phyloP scores from a whole-genome alignment of 805 yeast genomes.

The Saccharomycopsis vini region DNA sequence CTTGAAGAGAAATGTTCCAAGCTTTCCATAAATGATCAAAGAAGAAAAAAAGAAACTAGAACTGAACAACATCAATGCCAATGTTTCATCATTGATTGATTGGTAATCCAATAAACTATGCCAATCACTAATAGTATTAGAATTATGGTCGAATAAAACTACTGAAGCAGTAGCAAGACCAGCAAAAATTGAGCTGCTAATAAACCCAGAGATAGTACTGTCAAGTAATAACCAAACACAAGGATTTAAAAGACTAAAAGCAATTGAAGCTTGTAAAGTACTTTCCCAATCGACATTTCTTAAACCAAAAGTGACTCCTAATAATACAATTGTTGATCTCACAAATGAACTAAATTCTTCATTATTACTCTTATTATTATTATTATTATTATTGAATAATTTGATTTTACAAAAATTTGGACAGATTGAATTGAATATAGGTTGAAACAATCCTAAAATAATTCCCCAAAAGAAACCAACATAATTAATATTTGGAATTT shows the following conservation, averaged over 20 bases:
- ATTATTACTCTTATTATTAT: background rate
- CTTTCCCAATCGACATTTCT: conserved; percentile 63
- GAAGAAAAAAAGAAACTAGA: conserved; percentile 62
- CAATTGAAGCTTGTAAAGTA: conserved; percentile 51
- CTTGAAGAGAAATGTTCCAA: conserved; percentile 46
- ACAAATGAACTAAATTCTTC: conserved; percentile 18
- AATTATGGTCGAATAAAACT: conserved; percentile 16
- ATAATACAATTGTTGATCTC: conserved; percentile 46
- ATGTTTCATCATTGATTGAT: conserved; percentile 1
- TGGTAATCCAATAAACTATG: background rate
- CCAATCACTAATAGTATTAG: conserved; percentile 8
- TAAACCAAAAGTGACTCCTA: conserved; percentile 66
- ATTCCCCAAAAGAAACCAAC: conserved; percentile 12
- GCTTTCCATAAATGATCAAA: conserved; percentile 55
- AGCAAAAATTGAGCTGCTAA: conserved; percentile 29
- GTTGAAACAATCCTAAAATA: conserved; percentile 15
- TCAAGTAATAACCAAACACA: conserved; percentile 61
- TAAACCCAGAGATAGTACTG: conserved; percentile 45
- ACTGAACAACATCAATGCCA: conserved; percentile 43
- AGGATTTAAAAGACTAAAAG: conserved; percentile 56
- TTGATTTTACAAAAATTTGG: conserved; percentile 7
- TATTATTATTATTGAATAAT: conserved; percentile 7
- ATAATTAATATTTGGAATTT: background rate
- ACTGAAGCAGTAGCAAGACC: conserved; percentile 17
- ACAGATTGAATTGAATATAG: conserved; percentile 10